These are phyloP conservation scores for Pilaira anomala DNA, from an alignment of 192 early-diverging fungal species.

Conservation along the genomic window DNA sequence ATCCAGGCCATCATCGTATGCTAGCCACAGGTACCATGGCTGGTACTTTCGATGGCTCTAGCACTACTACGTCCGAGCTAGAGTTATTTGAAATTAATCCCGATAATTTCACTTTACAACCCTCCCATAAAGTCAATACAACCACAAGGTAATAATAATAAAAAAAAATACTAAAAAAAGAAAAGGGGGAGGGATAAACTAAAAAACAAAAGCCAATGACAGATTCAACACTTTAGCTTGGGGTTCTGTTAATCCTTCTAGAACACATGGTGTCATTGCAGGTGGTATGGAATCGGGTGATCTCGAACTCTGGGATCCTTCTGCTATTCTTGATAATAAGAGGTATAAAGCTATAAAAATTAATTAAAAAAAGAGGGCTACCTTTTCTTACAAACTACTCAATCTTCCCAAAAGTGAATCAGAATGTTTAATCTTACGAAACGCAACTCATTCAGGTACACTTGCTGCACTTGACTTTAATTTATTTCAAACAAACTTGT, in stretches of 20 bases:
- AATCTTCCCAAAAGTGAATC: conserved; percentile 42
- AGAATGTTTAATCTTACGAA: conserved; percentile 60
- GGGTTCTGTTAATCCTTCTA: conserved; percentile 44
- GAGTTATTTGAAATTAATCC: conserved; percentile 72
- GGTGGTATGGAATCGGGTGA: conserved; percentile 96
- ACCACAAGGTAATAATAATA: conserved; percentile 71
- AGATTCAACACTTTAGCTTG: conserved; percentile 93
- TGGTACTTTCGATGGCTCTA: conserved; percentile 92
- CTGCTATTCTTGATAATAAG: conserved; percentile 64
- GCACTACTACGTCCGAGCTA: conserved; percentile 80
- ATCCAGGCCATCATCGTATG: conserved; percentile 63
- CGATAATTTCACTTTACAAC: conserved; percentile 37
- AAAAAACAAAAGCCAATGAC: background rate
- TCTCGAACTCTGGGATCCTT: conserved; percentile 82
- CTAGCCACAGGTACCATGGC: conserved; percentile 91
- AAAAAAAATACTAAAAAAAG: too few relatives aligned
- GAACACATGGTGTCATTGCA: conserved; percentile 75
- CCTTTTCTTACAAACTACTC: conserved; percentile 1
- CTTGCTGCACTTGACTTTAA: conserved; percentile 92
- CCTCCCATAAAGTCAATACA: conserved; percentile 50
- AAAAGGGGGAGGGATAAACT: background rate
- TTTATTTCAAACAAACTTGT: conserved; percentile 74
- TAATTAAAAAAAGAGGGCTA: too few relatives aligned
- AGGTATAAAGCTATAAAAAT: too few relatives aligned
- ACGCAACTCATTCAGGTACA: conserved; percentile 77